Evolutionary conservation across 352 stramenopile species (phyloP).

Genomic region (Peronospora belbahrii): DNA sequence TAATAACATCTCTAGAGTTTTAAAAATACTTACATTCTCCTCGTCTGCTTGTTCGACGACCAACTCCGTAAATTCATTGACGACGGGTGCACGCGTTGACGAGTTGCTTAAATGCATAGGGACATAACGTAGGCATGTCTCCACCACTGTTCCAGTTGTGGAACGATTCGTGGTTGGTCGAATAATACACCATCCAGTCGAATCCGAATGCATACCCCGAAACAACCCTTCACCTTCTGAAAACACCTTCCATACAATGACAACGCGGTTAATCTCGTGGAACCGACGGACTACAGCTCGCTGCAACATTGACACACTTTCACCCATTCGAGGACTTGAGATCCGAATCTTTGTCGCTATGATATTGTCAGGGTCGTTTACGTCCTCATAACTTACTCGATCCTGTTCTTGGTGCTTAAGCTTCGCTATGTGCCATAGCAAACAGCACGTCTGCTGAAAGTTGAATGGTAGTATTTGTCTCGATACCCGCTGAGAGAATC

Average conservation of each 20-base stretch:
- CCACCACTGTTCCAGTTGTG: conserved; percentile 14
- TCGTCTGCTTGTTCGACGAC: conserved; percentile 17
- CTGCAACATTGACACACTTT: conserved; percentile 17
- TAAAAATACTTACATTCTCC: conserved; percentile 11
- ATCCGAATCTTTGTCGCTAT: conserved; percentile 26
- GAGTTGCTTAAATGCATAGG: conserved; percentile 28
- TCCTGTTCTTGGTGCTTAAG: conserved; percentile 21
- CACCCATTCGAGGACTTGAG: conserved; percentile 8
- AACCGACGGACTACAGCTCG: conserved; percentile 35
- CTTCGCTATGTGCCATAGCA: conserved; percentile 19
- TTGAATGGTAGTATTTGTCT: conserved; percentile 22
- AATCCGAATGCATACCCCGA: conserved; percentile 22
- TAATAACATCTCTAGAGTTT: conserved; percentile 20
- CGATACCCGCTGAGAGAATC: conserved; percentile 17
- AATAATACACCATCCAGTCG: conserved; percentile 25
- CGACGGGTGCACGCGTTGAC: not conserved
- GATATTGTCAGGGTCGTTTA: conserved; percentile 15
- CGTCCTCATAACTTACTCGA: conserved; percentile 6
- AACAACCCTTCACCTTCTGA: conserved; percentile 33
- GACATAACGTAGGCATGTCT: conserved; percentile 20
- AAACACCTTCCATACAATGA: conserved; percentile 56
- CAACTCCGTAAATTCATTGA: conserved; percentile 23
- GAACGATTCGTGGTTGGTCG: conserved; percentile 2
- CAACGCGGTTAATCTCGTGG: conserved; percentile 35
- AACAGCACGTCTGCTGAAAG: conserved; percentile 19